Conservation (phyloP, 495 filamentous ascomycete species). For the Trichocladium uniseriatum region DNA sequence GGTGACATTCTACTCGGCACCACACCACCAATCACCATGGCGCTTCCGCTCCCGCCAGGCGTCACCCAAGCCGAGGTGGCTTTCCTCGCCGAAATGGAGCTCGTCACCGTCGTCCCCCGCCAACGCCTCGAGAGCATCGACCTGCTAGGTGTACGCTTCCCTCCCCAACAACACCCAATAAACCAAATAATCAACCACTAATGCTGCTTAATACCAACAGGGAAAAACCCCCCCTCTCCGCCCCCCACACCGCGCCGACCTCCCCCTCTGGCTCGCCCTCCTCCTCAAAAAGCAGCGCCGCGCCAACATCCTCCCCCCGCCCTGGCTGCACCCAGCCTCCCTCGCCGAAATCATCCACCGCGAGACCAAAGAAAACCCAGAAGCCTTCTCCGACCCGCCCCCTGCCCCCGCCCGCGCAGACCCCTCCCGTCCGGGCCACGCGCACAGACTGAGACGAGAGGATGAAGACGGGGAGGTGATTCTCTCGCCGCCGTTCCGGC, state of each 20-base stretch:
- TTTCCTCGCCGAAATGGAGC: conserved; percentile 95
- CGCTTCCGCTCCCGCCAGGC: conserved; percentile 70
- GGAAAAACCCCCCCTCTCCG: conserved; percentile 65
- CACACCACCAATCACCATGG: conserved; percentile 46
- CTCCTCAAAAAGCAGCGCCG: conserved; percentile 90
- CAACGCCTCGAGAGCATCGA: conserved; percentile 79
- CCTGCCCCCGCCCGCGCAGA: conserved; percentile 46
- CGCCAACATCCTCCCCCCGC: conserved; percentile 84
- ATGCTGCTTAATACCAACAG: conserved; percentile 40
- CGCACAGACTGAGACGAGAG: conserved; percentile 15
- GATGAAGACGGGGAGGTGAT: conserved; percentile 3
- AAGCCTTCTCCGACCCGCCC: conserved; percentile 66
- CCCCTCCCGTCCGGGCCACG: conserved; percentile 25
- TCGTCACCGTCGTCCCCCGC: conserved; percentile 83
- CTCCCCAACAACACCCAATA: conserved; percentile 7
- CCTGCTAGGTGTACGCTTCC: conserved; percentile 63
- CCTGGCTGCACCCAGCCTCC: conserved; percentile 72
- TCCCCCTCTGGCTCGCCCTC: conserved; percentile 96
- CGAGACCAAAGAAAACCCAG: conserved; percentile 58
- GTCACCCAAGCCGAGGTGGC: conserved; percentile 83
- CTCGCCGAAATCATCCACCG: conserved; percentile 65
- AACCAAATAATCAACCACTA: conserved; percentile 8
- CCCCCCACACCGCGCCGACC: conserved; percentile 67
- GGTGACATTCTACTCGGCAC: neutral
- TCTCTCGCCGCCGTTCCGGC: conserved; percentile 52